Evolutionary conservation across 805 yeast genomes (phyloP), one percentile per base, ranked within the genome.

Genomic region (Lipomyces sp.): DNA sequence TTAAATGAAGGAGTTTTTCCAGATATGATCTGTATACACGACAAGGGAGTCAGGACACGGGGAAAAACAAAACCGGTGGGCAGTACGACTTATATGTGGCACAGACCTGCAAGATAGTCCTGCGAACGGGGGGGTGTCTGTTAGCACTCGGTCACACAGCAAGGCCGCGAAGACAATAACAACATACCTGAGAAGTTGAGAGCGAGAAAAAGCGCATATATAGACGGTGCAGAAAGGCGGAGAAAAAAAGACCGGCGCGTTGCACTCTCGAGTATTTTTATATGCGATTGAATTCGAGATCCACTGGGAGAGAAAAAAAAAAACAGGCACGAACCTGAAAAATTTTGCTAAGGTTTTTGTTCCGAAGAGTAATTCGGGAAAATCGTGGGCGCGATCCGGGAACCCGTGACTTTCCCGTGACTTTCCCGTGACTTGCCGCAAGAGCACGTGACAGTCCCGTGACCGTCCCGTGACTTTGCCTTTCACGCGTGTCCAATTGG

Each of bases 81-180:
- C 18, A 4, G 28, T 13, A 38, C 31, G n/a, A 31, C 34, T 23
- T 22, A 23, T 26, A 22, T 13, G 21, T 22, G 21, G 24, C 18
- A 36, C 16, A 34, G 39, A 55, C 57, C 59, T 47, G 59, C 53
- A 29, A 55, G 44, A 36, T 55, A 55, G 49, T 55, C 59, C 59
- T 55, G 39, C 10, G 28, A 23, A 36, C 18, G 14, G 26, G 22
- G 18, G 18, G 23, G 21, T 33, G 29, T 23, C 28, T 23, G 55
- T 46, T 42, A 45, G 51, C 42, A 24, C 34, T 8, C 14, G 44
- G 16, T 21, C 39, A 26, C 7, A 10, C 23, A 21, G 2, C 31
- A n/a, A 16, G n/a, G 29, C 14, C 38, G 24, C 39, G 28, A 33
- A 13, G n/a, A 23, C 40, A 18, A 22, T 2, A 16, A 2, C 31